Conservation (phyloP, 2,329 filamentous ascomycete genomes). For the Tolypocladium endophyticum region DNA sequence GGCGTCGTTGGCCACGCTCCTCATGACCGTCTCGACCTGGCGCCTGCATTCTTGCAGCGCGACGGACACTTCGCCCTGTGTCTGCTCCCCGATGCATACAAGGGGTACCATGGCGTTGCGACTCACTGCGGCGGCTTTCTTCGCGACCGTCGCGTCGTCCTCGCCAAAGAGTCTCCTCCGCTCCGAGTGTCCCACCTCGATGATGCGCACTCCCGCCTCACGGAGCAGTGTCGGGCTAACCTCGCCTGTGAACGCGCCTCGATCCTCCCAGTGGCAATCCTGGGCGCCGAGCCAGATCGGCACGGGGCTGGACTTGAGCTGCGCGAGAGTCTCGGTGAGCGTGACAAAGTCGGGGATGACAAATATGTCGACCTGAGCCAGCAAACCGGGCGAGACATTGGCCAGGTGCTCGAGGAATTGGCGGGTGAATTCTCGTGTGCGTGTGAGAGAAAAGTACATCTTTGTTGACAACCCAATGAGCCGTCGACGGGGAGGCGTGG, state of each 20-base stretch:
- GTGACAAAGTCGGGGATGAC: constrained; percentile 70
- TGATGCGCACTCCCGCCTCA: constrained; percentile 58
- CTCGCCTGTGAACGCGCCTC: constrained; percentile 68
- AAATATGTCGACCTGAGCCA: constrained; percentile 56
- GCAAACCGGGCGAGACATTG: constrained; percentile 26
- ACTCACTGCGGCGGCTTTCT: constrained; percentile 59
- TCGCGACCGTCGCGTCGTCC: constrained; percentile 56
- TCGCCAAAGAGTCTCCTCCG: constrained; percentile 62
- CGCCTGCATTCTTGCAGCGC: constrained; percentile 56
- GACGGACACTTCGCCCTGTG: constrained; percentile 33
- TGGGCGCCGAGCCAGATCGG: constrained; percentile 59
- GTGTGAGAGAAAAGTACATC: constrained; percentile 65
- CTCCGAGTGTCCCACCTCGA: constrained; percentile 77
- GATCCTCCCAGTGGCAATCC: constrained; percentile 59
- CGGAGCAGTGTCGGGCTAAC: constrained; percentile 58
- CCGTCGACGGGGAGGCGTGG: constrained; percentile 31
- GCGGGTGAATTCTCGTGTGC: constrained; percentile 47
- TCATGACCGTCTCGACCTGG: constrained; percentile 56
- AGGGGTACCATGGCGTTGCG: constrained; percentile 64
- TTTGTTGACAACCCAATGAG: constrained; percentile 67
- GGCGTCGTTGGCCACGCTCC: constrained; percentile 46
- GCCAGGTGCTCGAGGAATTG: constrained; percentile 36
- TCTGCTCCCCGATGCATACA: constrained; percentile 70
- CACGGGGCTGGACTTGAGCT: constrained; percentile 27
- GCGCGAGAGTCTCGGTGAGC: constrained; percentile 40